Evolutionary conservation across 1,139 yeast species (phyloP), one percentile per base, ranked within the genome.

Genomic region (Blastobotrys ciferrii): DNA sequence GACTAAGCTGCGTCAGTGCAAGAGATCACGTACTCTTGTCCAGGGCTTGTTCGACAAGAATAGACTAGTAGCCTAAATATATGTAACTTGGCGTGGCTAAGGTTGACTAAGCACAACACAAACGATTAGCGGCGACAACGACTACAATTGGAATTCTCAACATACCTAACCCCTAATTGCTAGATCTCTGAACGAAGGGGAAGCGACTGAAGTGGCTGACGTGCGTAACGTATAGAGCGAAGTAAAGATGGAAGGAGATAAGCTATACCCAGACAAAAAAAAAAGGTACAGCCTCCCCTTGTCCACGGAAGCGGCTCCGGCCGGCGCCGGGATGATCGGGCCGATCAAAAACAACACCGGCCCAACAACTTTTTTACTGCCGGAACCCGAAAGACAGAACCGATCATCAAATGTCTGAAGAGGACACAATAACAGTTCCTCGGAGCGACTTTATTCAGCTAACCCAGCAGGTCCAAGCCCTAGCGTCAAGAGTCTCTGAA

Each of bases 401-500:
- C n/a, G n/a, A n/a, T n/a, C n/a, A n/a, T n/a, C n/a, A n/a, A n/a
- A 19, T 36, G 28, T 36, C 25, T 4, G 3, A 38, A 13, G 32
- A 25, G 19, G 19, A 23, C 2, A 38, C 42, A 12, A 28, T 38
- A 13, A 25, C 32, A 12, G 17, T 38, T 17, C 32, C 42, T 2
- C 18, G 30, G 36, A 20, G 30, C 23, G 42, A 44, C 32, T 28
- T 44, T 5, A 42, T 18, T 5, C 42, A 35, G 25, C 25, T 44
- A 20, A 30, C 25, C 9, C 37, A n/a, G 4, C 47, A 44, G 43
- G 20, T 44, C 12, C 25, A 38, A n/a, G 43, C 31, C 28, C 35
- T 44, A 31, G 43, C 42, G 3, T 11, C 20, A 15, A 32, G 18
- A 2, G 43, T 44, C 12, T 20, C 47, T 9, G 18, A 15, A 33